Base-by-base conservation (phyloP, 805 yeast genomes). In the Lipomyces lipofer region DNA sequence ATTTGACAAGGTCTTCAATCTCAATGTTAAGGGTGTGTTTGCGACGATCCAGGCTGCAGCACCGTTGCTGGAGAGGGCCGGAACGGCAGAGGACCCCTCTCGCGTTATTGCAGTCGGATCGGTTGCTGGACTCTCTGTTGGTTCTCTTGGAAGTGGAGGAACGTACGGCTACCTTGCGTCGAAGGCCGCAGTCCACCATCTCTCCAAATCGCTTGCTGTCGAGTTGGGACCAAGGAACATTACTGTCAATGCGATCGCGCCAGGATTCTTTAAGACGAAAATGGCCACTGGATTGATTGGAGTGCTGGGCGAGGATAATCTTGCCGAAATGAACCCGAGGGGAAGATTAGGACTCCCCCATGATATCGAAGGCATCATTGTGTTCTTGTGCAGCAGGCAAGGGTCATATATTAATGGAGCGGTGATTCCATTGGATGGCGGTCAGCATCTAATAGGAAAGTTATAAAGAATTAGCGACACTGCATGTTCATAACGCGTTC, bases 181-280 rank as follows among this genome's bases (percentile, higher is more conserved):
- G 39, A 85, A 85, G 68, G 87, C 90, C 2, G 91, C 87, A 40
- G 83, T 86, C 3, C 78, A 82, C 53, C 91, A 85, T 66, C 65
- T 85, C 68, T 84, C 85, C 28, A 81, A 80, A 68, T 70, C 76
- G 54, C 75, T 85, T 62, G 86, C 91, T 2, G 68, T 78, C 38
- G 85, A 83, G 65, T 74, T 86, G 63, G 90, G 87, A 1, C 85
- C 84, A 4, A 71, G 75, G 42, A 79, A 85, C 70, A 79, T 85
- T 64, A 84, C 81, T 44, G 89, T 85, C 53, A 85, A 86, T 70
- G 73, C 81, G 10, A 68, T 85, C 59, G 88, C 89, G 5, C 91
- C 91, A 0, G 92, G 92, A 0, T 86, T 84, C 67, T 83, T 85
- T 77, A 87, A 87, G 19, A 77, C 85, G 17, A 85, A 83, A 69